Evolutionary conservation across 2,329 filamentous ascomycete genomes (phyloP).

Genomic region (Neofusicoccum sp.): DNA sequence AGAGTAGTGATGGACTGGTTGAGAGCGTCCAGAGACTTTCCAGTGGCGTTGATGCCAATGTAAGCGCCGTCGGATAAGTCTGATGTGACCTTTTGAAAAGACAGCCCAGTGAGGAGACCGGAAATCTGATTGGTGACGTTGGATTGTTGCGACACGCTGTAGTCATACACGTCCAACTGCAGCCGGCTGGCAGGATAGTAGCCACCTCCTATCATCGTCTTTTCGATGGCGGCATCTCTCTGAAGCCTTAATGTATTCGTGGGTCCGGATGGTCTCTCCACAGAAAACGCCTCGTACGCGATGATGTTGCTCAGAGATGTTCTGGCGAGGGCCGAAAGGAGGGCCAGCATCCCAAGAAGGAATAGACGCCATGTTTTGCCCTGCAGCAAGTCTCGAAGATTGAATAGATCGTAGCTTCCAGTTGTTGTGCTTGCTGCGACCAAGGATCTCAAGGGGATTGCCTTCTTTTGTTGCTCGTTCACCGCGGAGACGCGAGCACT

Average conservation of each 20-base stretch:
- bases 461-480: slow-evolving; percentile 16
- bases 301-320: slow-evolving; percentile 20
- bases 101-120: slow-evolving; percentile 5
- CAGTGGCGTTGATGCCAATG: slow-evolving; percentile 5
- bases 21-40: background rate
- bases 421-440: slow-evolving; percentile 18
- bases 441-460: slow-evolving; percentile 15
- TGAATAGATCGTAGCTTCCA: slow-evolving; percentile 19
- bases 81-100: background rate
- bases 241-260: background rate
- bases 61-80: slow-evolving; percentile 5
- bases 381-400: slow-evolving; percentile 14
- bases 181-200: background rate
- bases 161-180: background rate
- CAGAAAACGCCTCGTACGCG: slow-evolving; percentile 20
- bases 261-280: background rate
- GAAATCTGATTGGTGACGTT: background rate
- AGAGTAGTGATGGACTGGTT: slow-evolving; percentile 5
- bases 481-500: slow-evolving; percentile 21
- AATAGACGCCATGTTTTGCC: slow-evolving; percentile 15
- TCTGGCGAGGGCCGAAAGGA: slow-evolving; percentile 18
- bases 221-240: background rate
- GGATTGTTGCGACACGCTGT: background rate
- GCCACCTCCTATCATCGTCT: background rate
- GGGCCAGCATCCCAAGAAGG: slow-evolving; percentile 1